Conservation (phyloP, 1,139 yeast species). For the Suhomyces kunorum region DNA sequence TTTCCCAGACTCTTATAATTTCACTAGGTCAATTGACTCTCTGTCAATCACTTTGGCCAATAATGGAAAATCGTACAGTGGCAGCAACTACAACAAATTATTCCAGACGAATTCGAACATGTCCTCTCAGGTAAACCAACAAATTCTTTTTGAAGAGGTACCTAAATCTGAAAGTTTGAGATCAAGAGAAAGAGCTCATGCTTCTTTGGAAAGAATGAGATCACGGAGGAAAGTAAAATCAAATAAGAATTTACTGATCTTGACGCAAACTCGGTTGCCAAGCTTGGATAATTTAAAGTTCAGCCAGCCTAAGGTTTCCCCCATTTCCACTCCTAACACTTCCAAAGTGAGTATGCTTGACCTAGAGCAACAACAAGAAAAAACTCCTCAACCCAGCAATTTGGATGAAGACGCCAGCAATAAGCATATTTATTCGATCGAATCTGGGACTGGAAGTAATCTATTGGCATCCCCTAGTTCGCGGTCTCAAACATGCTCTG, state of each 20-base stretch:
- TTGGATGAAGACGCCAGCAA: not conserved
- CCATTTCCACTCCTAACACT: slow-evolving; percentile 14
- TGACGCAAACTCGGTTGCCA: slow-evolving; percentile 29
- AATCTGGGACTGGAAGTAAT: slow-evolving; percentile 1
- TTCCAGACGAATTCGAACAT: slow-evolving; percentile 12
- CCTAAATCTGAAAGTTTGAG: slow-evolving; percentile 37
- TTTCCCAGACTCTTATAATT: slow-evolving; percentile 11
- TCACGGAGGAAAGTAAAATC: slow-evolving; percentile 59
- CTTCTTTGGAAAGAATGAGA: slow-evolving; percentile 63
- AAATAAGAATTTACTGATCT: slow-evolving; percentile 32
- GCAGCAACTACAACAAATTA: slow-evolving; percentile 11
- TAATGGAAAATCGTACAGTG: not conserved
- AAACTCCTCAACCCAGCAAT: not conserved
- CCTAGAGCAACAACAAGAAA: not conserved
- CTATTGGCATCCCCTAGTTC: slow-evolving; percentile 3
- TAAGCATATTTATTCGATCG: not conserved
- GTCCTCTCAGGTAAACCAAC: slow-evolving; percentile 2
- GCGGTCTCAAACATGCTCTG: slow-evolving; percentile 1
- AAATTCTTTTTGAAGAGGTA: slow-evolving; percentile 30
- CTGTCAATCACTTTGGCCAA: slow-evolving; percentile 3
- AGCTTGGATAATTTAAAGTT: slow-evolving; percentile 16
- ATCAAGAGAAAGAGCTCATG: slow-evolving; percentile 66
- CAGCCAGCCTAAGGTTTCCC: slow-evolving; percentile 9
- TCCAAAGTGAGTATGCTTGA: slow-evolving; percentile 10
- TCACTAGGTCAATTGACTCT: slow-evolving; percentile 3